Conservation (phyloP, 805 yeast species). For the Saccharomycopsis oosterbeekiorum region DNA sequence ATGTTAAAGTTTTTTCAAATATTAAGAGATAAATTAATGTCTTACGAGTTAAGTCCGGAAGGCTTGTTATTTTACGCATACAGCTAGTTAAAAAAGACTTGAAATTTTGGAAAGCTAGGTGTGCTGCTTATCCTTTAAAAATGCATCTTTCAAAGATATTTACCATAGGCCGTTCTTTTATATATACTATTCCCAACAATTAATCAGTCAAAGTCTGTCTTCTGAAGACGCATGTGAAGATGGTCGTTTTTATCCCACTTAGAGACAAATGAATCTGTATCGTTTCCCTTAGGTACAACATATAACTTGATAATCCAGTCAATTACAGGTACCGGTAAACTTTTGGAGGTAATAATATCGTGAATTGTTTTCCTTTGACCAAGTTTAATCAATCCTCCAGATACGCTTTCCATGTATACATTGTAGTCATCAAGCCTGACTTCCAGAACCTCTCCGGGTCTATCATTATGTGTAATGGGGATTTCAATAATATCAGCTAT, state of each 20-base stretch:
- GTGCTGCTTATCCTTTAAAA: too few species aligned
- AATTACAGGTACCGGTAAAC: conserved; percentile 64
- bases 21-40: too few species aligned
- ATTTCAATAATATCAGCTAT: conserved; percentile 52
- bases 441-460: conserved; percentile 51
- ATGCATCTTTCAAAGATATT: neutral
- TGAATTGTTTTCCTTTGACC: conserved; percentile 68
- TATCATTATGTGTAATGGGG: conserved; percentile 58
- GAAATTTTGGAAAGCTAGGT: too few species aligned
- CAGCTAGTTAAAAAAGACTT: too few species aligned
- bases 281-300: conserved; percentile 65
- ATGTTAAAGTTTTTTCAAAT: too few species aligned
- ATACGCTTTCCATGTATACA: conserved; percentile 69
- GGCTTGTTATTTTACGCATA: too few species aligned
- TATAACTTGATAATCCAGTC: conserved; percentile 65
- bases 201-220: neutral
- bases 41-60: too few species aligned
- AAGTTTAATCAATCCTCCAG: conserved; percentile 78
- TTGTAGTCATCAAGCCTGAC: conserved; percentile 28
- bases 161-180: too few species aligned
- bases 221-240: neutral
- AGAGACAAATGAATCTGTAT: conserved; percentile 1
- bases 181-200: neutral
- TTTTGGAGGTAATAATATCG: conserved; percentile 49
- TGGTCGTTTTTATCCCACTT: conserved; percentile 9